These are phyloP conservation scores for Cercospora zeina DNA, from an alignment of 2,329 filamentous ascomycete genomes.

Conservation along the genomic window DNA sequence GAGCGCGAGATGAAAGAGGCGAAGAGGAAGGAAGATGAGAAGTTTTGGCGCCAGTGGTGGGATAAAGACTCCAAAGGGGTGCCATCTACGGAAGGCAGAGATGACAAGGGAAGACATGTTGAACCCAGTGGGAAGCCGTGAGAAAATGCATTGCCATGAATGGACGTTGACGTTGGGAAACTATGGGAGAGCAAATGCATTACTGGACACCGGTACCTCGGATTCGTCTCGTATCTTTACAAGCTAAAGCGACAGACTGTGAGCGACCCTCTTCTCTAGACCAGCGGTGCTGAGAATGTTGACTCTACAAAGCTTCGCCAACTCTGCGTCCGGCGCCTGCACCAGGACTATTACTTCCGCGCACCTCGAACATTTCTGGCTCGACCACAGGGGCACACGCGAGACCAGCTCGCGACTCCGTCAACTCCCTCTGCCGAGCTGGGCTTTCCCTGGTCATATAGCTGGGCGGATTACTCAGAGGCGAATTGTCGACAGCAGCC, in stretches of 20 bases:
- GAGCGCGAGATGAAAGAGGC: conserved; percentile 61
- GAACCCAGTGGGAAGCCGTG: conserved; percentile 2
- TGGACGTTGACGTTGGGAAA: conserved; percentile 8
- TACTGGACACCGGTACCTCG: conserved; percentile 11
- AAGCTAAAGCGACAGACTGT: conserved; percentile 3
- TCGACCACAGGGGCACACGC: conserved; percentile 25
- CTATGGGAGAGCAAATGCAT: background rate
- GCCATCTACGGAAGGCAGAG: conserved; percentile 23
- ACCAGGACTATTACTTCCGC: conserved; percentile 15
- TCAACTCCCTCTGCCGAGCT: conserved; percentile 30
- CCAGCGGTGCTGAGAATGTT: background rate
- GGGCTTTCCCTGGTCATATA: conserved; percentile 36
- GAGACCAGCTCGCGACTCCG: conserved; percentile 29
- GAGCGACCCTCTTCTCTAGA: background rate
- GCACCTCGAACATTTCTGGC: conserved; percentile 38
- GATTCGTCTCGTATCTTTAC: conserved; percentile 1
- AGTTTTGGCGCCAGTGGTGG: conserved; percentile 56
- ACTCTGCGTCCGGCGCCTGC: conserved; percentile 15
- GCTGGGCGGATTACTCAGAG: conserved; percentile 32
- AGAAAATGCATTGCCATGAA: background rate
- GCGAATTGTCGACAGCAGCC: conserved; percentile 21
- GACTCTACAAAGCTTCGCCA: conserved; percentile 24
- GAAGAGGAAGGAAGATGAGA: conserved; percentile 47
- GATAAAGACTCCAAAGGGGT: conserved; percentile 40
- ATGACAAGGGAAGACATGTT: conserved; percentile 20